Base-by-base conservation (phyloP, 148 eudicot species). In the Gaultheria prostrata region DNA sequence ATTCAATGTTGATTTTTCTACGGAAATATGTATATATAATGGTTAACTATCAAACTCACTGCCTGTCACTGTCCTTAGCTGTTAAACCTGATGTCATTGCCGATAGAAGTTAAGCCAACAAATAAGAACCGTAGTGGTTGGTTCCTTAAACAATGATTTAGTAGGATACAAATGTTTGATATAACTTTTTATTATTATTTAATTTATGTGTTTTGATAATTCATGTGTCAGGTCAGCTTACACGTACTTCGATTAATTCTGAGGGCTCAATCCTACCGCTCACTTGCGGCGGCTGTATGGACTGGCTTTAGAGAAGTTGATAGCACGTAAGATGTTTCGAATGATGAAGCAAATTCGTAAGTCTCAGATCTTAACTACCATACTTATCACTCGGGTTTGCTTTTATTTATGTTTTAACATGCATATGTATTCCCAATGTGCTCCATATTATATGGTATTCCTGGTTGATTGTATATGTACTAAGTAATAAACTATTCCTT, bases 61-160 rank as follows among this genome's bases (percentile, higher is more conserved):
- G 69, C 61, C 80, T 84, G 65, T 80, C 81, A 87, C 18, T 87
- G 67, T 84, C 83, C 56, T 80, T 80, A 32, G 79, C 80, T 81
- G 82, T 84, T 69, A 65, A 48, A 24, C 8, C 8, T 86, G 86
- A 87, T 81, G 84, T 87, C 88, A 87, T 81, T 67, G 74, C 82
- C 80, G 72, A 80, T 80, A 76, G 81, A 86, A 86, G 83, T 72
- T 80, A 65, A 79, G 82, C 80, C 48, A 74, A 84, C 67, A 78
- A 84, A 78, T 74, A 74, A 67, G 71, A 39, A 85, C 67, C 67
- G 86, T 77, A 87, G 88, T 87, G 81, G 86, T 87, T 87, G 86
- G 63, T 84, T 9, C 28, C 81, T 80, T 81, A 69, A 76, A 72
- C 80, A 86, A 86, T 78, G 43, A 82, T 77, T 86, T 86, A 21